A percentile compares a stretch with the other conserved stretches of the same genome.
Conservation (phyloP, 129 eudicot species). For the Smallanthus sonchifolius region DNA sequence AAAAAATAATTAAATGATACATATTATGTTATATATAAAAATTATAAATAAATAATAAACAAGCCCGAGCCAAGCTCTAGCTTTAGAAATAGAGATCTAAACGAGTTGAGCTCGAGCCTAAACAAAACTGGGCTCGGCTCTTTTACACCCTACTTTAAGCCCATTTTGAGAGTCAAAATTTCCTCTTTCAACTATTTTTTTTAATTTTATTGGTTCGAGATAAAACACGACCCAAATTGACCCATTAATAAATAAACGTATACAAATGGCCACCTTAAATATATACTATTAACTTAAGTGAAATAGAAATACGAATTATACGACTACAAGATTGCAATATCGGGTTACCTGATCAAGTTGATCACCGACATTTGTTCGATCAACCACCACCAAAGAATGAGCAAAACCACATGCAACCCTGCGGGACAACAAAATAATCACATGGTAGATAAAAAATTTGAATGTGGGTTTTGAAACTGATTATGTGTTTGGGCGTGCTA, state of each 20-base stretch:
- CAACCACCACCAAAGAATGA: slow-evolving; percentile 86
- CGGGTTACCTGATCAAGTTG: slow-evolving; percentile 76
- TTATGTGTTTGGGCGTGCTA: background rate
- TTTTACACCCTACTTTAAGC: background rate
- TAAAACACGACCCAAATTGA: background rate
- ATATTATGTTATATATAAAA: too few relatives aligned
- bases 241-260: background rate
- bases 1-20: too few relatives aligned
- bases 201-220: background rate
- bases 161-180: too few relatives aligned
- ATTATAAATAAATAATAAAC: too few relatives aligned
- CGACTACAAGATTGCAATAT: background rate
- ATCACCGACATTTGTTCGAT: slow-evolving; percentile 47
- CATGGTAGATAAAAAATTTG: background rate
- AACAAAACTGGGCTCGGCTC: too few relatives aligned
- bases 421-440: background rate
- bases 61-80: too few relatives aligned
- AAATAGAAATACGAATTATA: background rate
- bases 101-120: too few relatives aligned
- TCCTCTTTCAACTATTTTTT: background rate
- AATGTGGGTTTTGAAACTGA: background rate
- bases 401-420: slow-evolving; percentile 98
- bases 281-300: background rate
- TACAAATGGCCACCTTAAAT: background rate
- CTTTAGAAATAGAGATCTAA: too few relatives aligned